Base-by-base conservation (phyloP, 2,329 filamentous ascomycete genomes). In the Microcyclospora pomicola region DNA sequence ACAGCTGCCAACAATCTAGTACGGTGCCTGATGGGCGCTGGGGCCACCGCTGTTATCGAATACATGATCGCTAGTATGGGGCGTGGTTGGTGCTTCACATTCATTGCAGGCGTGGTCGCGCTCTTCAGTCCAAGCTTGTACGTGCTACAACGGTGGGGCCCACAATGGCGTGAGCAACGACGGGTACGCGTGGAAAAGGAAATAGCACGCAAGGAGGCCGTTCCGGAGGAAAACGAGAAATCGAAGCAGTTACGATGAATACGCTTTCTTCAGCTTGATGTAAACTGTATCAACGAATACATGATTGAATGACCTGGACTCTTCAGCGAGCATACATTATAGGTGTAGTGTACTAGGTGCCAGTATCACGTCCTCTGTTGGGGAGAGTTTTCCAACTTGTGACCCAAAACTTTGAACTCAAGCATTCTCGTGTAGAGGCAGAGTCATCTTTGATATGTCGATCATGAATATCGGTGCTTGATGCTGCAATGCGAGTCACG, bases 71-170 rank as follows among this genome's bases (percentile, higher is more conserved):
- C 55, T 10, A 53, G 50, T 1, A 62, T 65, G 47, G 45, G 61
- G 4, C 52, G 58, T 5, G 63, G 63, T 0, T 67, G 65, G 64
- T 60, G 58, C 2, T 67, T 66, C 40, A 67, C 64, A 0, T 63
- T 69, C 42, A 51, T 67, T 48, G 49, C 66, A 32, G 37, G 61
- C 39, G 42, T 68, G 1, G 53, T 66, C 39, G 32, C 58, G 10
- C 45, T 48, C 2, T 58, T 58, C 2, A 61, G 55, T 32, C 64
- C 65, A 6, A 54, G 67, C 9, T 47, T 68, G 30, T 56, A 56
- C 47, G 51, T 64, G 2, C 47, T 66, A 36, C 51, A 62, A 31
- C 52, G 48, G 30, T 59, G 54, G 41, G 66, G 65, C 0, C 62
- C 62, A 1, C 39, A 44, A 30, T 68, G 66, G 66, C 54, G 66